phyloP scores from a whole-genome alignment of 192 early-diverging fungal genomes.

The Borealophlyctis nickersoniae region DNA sequence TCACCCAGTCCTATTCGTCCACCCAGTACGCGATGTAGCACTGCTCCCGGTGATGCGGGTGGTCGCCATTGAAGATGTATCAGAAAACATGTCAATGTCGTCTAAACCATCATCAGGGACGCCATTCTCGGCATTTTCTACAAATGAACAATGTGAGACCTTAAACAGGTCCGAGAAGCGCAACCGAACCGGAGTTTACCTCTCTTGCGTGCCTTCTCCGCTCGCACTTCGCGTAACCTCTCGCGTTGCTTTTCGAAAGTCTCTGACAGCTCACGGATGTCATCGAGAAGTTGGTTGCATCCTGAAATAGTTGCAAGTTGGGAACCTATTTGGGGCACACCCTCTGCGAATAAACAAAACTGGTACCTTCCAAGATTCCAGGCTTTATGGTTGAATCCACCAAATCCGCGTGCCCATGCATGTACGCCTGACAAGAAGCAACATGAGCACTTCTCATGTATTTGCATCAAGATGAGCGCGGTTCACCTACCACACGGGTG shows the following conservation, averaged over 20 bases:
- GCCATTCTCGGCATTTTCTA: background rate
- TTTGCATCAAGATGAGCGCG: too few relatives aligned
- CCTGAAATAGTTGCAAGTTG: too few relatives aligned
- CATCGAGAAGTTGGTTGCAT: constrained; percentile 54
- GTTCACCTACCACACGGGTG: constrained; percentile 49
- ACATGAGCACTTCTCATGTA: too few relatives aligned
- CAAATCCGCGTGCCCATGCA: constrained; percentile 61
- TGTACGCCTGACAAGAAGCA: too few relatives aligned
- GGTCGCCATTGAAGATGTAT: constrained; percentile 91
- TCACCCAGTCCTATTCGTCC: constrained; percentile 43
- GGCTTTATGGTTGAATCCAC: constrained; percentile 75
- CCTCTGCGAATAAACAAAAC: too few relatives aligned
- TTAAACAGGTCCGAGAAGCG: constrained; percentile 1
- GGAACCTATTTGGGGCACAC: too few relatives aligned
- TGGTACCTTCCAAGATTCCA: constrained; percentile 44
- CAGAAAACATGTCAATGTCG: constrained; percentile 90
- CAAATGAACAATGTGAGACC: background rate
- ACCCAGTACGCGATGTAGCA: constrained; percentile 12
- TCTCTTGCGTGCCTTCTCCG: constrained; percentile 46
- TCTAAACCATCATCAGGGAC: constrained; percentile 56
- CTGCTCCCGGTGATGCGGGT: constrained; percentile 68
- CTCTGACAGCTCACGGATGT: constrained; percentile 55
- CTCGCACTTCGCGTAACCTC: constrained; percentile 56
- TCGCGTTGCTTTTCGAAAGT: constrained; percentile 63
- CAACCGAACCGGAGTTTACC: background rate